These are phyloP conservation scores for Ascochyta rabiei DNA, from an alignment of 2,329 filamentous ascomycete genomes.

Conservation along the genomic window DNA sequence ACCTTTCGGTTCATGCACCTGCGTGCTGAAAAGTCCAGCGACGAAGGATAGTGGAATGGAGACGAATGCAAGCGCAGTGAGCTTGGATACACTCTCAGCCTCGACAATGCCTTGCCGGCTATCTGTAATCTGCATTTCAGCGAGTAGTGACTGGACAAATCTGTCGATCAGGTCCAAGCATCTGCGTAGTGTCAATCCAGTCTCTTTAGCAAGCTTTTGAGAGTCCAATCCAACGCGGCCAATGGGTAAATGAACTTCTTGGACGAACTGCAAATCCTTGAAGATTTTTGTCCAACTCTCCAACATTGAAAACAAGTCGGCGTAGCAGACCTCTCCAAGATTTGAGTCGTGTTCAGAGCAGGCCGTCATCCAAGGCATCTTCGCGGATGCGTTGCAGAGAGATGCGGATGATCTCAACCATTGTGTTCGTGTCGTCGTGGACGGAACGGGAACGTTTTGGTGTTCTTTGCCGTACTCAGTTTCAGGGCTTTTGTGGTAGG, in stretches of 20 bases:
- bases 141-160: constrained; percentile 40
- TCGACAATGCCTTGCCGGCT: constrained; percentile 37
- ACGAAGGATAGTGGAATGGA: constrained; percentile 41
- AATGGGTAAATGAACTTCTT: not conserved
- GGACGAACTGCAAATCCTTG: not conserved
- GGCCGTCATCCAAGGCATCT: constrained; percentile 20
- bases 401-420: constrained; percentile 19
- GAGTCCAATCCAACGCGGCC: not conserved
- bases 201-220: not conserved
- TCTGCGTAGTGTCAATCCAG: not conserved
- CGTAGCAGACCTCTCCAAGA: constrained; percentile 24
- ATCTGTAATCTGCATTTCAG: constrained; percentile 43
- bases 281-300: constrained; percentile 1
- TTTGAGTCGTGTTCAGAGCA: constrained; percentile 23
- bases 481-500: not conserved
- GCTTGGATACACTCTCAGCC: constrained; percentile 37
- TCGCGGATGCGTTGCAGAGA: constrained; percentile 25
- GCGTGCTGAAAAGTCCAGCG: constrained; percentile 38
- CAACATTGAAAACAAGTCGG: constrained; percentile 16
- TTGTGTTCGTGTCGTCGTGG: not conserved
- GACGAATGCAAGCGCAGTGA: constrained; percentile 43
- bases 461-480: too few relatives aligned
- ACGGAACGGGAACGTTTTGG: not conserved
- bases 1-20: constrained; percentile 28
- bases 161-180: constrained; percentile 24